These are phyloP conservation scores for Parastagonospora nodorum DNA, from an alignment of 2,329 filamentous ascomycete species.

Conservation along the genomic window DNA sequence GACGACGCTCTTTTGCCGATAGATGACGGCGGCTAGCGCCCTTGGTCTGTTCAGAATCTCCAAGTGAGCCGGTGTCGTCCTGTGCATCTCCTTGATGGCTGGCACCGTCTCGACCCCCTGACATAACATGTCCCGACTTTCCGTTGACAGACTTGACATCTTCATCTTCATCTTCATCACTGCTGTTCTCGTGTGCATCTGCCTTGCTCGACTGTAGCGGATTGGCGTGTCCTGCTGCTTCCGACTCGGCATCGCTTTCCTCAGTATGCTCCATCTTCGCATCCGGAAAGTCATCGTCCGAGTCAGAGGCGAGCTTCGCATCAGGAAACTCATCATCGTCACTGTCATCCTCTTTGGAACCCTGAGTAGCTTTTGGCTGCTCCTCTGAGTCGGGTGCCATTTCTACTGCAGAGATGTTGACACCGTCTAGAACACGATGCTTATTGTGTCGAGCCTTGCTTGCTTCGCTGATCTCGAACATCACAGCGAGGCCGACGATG, in stretches of 20 bases:
- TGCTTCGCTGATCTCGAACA: constrained; percentile 88
- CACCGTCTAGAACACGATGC: constrained; percentile 63
- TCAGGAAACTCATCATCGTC: constrained; percentile 55
- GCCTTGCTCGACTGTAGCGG: constrained; percentile 44
- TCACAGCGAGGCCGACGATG: constrained; percentile 81
- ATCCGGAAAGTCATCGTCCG: constrained; percentile 55
- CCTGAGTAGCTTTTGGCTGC: constrained; percentile 20
- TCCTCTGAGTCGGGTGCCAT: constrained; percentile 22
- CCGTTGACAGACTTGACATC: constrained; percentile 1
- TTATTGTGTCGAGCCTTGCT: constrained; percentile 81
- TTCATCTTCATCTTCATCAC: constrained; percentile 26
- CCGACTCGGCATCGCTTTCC: constrained; percentile 45
- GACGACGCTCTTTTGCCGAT: constrained; percentile 46
- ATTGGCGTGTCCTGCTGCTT: constrained; percentile 39
- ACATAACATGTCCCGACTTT: constrained; percentile 2
- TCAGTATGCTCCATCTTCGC: constrained; percentile 43
- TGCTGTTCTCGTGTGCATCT: constrained; percentile 16
- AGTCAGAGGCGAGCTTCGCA: constrained; percentile 43
- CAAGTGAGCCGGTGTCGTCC: constrained; percentile 33
- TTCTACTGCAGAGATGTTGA: constrained; percentile 25
- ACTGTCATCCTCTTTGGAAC: constrained; percentile 30
- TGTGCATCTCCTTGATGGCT: constrained; percentile 19
- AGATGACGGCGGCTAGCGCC: constrained; percentile 38
- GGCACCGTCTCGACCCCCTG: constrained; percentile 12
- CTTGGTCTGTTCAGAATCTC: constrained; percentile 33